Base-by-base conservation (phyloP, 2,329 filamentous ascomycete species). In the Neonectria magnoliae region DNA sequence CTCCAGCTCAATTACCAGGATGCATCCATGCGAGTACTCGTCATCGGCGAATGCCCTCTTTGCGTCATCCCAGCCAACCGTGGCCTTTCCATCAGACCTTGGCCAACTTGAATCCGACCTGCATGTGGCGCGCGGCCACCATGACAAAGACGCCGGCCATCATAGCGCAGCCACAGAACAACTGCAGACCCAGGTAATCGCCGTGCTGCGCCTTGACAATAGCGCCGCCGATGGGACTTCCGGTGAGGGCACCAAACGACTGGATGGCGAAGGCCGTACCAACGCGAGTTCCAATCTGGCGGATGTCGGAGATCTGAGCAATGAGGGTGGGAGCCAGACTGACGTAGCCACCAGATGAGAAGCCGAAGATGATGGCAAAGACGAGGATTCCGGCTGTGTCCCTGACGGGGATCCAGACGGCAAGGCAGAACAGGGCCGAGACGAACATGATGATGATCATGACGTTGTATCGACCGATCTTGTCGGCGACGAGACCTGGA, bases 261-360 rank as follows among this genome's bases (percentile, higher is more conserved):
- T 89, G 82, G 51, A 89, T 76, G 16, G 87, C 84, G 74, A 91
- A 92, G 27, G 88, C 83, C 0, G 86, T 84, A 1, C 92, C 92
- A 2, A 85, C 88, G 6, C 91, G 83, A 2, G 90, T 85, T 14
- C 92, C 92, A 36, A 94, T 89, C 75, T 92, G 84, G 20, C 87
- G 82, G 41, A 93, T 85, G 50, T 92, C 89, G 1, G 87, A 89
- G 66, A 93, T 91, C 72, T 93, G 90, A 1, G 90, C 90, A 22
- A 94, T 81, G 14, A 91, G 80, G 0, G 90, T 85, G 0, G 91
- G 89, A 0, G 82, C 82, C 18, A 93, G 79, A 0, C 87, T 87
- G 38, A 91, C 86, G 70, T 89, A 91, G 2, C 87, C 87, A 13
- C 91, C 91, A 0, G 87, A 90, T 14, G 84, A 84, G 75, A 93